Conservation (phyloP, 2,329 filamentous ascomycete species). For the Diaporthe aspalathi region DNA sequence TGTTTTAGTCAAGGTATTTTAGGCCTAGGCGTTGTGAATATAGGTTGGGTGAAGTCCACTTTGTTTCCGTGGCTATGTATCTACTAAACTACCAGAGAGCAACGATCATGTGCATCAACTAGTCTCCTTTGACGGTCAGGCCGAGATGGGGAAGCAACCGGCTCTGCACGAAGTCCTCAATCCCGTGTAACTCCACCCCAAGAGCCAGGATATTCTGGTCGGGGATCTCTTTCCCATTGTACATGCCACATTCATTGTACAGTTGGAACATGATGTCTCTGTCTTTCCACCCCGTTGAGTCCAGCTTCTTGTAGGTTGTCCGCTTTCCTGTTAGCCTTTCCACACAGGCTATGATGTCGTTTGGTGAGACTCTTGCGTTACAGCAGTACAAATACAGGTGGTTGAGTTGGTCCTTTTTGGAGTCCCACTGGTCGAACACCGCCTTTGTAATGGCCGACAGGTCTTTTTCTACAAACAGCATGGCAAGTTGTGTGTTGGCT, state of each 20-base stretch:
- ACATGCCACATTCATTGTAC: slow-evolving; percentile 32
- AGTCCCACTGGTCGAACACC: slow-evolving; percentile 34
- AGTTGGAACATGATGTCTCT: slow-evolving; percentile 32
- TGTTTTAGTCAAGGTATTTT: too few species aligned
- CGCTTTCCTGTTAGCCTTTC: slow-evolving; percentile 14
- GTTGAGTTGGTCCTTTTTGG: slow-evolving; percentile 11
- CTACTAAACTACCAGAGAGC: too few species aligned
- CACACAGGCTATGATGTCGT: slow-evolving; percentile 29
- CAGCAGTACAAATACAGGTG: slow-evolving; percentile 33
- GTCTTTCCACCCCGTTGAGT: slow-evolving; percentile 31
- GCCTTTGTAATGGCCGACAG: slow-evolving; percentile 31
- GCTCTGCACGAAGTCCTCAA: slow-evolving; percentile 30
- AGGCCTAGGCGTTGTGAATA: too few species aligned
- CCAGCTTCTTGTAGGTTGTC: slow-evolving; percentile 17
- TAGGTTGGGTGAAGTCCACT: too few species aligned
- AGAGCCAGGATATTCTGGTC: slow-evolving; percentile 29
- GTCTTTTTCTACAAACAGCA: slow-evolving; percentile 38
- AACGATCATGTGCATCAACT: too few species aligned
- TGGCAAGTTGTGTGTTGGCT: slow-evolving; percentile 34
- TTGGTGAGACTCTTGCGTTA: slow-evolving; percentile 12
- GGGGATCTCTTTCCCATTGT: slow-evolving; percentile 16
- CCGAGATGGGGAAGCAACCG: slow-evolving; percentile 33
- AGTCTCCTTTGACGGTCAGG: slow-evolving; percentile 7
- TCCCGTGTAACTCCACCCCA: slow-evolving; percentile 20
- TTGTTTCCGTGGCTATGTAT: too few species aligned